phyloP scores from a whole-genome alignment of 768 basidiomycete genomes.

The Rhodotorula paludigena region DNA sequence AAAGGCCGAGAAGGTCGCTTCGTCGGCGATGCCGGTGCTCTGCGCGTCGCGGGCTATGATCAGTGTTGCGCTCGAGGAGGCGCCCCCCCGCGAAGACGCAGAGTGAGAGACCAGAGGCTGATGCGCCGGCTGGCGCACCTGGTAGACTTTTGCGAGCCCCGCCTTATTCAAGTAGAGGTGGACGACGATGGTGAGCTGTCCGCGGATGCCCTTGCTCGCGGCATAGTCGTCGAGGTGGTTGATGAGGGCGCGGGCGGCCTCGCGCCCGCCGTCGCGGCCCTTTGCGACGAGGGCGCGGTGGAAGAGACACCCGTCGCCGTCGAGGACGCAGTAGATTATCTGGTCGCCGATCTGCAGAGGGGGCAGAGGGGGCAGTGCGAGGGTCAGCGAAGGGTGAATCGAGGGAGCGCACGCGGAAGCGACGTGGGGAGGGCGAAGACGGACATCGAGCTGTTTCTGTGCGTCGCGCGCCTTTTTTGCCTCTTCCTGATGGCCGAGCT shows the following conservation, averaged over 20 bases:
- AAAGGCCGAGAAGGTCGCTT: slow-evolving; percentile 15
- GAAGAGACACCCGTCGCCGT: slow-evolving; percentile 37
- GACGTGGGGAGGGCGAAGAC: neutral
- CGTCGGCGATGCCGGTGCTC: slow-evolving; percentile 22
- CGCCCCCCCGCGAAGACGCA: too few species aligned
- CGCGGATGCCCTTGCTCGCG: slow-evolving; percentile 4
- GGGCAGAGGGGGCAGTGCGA: neutral
- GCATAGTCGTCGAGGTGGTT: slow-evolving; percentile 20
- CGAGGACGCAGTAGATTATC: slow-evolving; percentile 24
- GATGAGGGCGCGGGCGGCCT: slow-evolving; percentile 17
- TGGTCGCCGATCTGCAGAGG: slow-evolving; percentile 8
- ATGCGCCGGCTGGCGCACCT: slow-evolving; percentile 16
- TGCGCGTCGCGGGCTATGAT: too few species aligned
- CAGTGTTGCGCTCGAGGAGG: too few species aligned
- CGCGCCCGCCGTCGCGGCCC: slow-evolving; percentile 31
- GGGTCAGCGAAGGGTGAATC: neutral
- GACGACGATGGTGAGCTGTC: slow-evolving; percentile 7
- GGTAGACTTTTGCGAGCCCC: neutral
- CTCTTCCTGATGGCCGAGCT: slow-evolving; percentile 9
- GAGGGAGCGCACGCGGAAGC: neutral
- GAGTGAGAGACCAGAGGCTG: too few species aligned
- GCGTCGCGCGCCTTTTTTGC: slow-evolving; percentile 6
- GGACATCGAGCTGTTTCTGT: slow-evolving; percentile 26
- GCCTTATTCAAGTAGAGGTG: slow-evolving; percentile 19
- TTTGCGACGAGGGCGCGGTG: slow-evolving; percentile 16